A percentile compares a stretch with the other conserved stretches of the same genome.
phyloP scores from a whole-genome alignment of 2,329 filamentous ascomycete genomes.

The Microdochium paspali region DNA sequence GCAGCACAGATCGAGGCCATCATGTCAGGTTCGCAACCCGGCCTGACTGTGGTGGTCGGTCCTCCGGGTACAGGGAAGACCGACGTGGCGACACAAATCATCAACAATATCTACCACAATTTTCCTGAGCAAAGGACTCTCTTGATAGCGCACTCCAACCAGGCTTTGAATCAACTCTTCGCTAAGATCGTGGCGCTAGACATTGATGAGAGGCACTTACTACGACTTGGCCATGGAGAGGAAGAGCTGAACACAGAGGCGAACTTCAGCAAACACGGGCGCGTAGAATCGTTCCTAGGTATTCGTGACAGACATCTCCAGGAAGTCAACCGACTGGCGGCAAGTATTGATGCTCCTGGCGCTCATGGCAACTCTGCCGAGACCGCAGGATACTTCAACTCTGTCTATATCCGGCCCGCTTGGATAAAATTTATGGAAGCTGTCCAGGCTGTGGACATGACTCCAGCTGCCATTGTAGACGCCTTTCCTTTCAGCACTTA shows the following conservation, averaged over 20 bases:
- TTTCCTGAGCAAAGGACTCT: conserved; percentile 88
- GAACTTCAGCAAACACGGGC: conserved; percentile 87
- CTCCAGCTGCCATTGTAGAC: conserved; percentile 52
- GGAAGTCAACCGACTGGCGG: conserved; percentile 80
- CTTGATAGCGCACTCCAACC: conserved; percentile 92
- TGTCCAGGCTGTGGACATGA: conserved; percentile 44
- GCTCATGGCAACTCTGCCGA: conserved; percentile 96
- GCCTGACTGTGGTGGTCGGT: conserved; percentile 86
- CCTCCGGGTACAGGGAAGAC: conserved; percentile 97
- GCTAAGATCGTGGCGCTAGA: conserved; percentile 95
- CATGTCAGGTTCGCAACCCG: conserved; percentile 86
- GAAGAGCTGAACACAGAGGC: conserved; percentile 81
- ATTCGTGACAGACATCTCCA: conserved; percentile 69
- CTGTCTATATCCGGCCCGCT: conserved; percentile 78
- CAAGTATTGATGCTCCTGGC: conserved; percentile 76
- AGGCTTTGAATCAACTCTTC: conserved; percentile 94
- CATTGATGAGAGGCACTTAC: conserved; percentile 88
- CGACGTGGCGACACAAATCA: conserved; percentile 97
- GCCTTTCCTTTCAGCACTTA: conserved; percentile 83
- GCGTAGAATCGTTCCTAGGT: conserved; percentile 91
- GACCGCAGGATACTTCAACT: conserved; percentile 93
- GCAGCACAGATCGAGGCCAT: conserved; percentile 88
- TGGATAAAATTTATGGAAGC: conserved; percentile 79
- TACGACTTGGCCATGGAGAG: conserved; percentile 89
- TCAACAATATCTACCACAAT: conserved; percentile 98